Evolutionary conservation across 306 rosid species (phyloP), one percentile per base, ranked within the genome.

Genomic region (Inga oerstediana): DNA sequence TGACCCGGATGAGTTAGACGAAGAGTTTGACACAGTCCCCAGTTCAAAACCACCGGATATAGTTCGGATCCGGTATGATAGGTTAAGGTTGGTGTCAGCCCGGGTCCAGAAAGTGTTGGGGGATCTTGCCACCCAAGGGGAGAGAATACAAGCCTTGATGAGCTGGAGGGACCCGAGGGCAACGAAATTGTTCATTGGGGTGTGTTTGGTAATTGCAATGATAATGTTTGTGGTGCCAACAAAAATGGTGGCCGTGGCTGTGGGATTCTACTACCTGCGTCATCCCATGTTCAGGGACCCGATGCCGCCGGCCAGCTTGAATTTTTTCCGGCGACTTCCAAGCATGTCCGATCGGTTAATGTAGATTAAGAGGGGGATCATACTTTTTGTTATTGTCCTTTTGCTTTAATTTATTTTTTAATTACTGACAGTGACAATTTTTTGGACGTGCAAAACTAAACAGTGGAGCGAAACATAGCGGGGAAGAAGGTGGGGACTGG

Each of bases 151-250:
- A 62, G 98, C 97, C 4, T 84, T 96, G 89, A 97, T 96, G 43
- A 81, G 89, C 66, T 88, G 99, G 99, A 92, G 98, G 85, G 99
- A 92, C 84, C 98, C 98, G 12, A 88, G 97, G 43, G 99, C 99
- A 15, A 92, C 99, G 0, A 91, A 93, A 73, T 65, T 88, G 86
- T 88, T 88, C 80, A 88, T 88, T 35, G 91, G 87, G 24, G 62
- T 88, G 1, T 88, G 91, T n/a, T 62, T 83, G 52, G 82, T 49
- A 2, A 71, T 88, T 8, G 83, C 91, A 20, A 16, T 88, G 2
- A 75, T 77, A 52, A 67, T 88, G 15, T 88, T 85, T 39, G 54
- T 85, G 0, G 88, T 88, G 78, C 91, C 91, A 2, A 83, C 91
- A 0, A 88, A 88, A 58, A 86, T 86, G 99, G 98, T 96, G 19